Evolutionary conservation across 202 grass and related monocot genomes (phyloP), one percentile per base, ranked within the genome.

Genomic region (Panicum virgatum): DNA sequence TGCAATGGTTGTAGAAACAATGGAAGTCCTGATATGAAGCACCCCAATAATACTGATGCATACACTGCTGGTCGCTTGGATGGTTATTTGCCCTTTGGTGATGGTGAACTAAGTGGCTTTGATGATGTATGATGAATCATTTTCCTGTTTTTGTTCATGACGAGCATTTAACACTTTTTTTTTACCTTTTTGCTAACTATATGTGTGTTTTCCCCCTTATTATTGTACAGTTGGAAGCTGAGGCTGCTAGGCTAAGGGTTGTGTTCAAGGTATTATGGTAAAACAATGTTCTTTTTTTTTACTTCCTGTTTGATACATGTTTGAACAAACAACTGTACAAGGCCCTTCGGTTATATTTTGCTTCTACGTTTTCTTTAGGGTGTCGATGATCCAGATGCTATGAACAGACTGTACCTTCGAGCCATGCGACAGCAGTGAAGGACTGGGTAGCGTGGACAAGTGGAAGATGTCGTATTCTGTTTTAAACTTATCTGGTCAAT

Each of bases 1-100:
- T 70, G 52, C 52, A 60, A 59, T 70, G 69, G 80, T 7, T 64
- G 69, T 63, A 30, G 2, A 64, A 82, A 65, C 22, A 74, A 74
- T 74, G 45, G 69, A 30, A 40, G 16, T 74, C 58, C 14, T 74
- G 13, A 3, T 9, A 27, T 65, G 80, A 13, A 66, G 59, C 80
- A 83, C 34, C 80, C 69, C 9, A 39, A 32, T 47, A 39, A 83
- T 37, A 50, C 10, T 56, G 37, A 5, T 42, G 22, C 53, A 59
- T 81, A 71, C 12, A 14, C 3, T 30, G 59, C 59, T 53, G 80
- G 80, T 66, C 80, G 45, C 37, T 30, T 44, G 60, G 23, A 66
- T 62, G 59, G 0, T 19, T 56, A 58, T 32, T 26, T 76, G 23
- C 81, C 72, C 13, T 56, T 36, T 11, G 71, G 66, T 6, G 18